Base-by-base conservation (phyloP, 257 asterid genomes). In the Solanum paucissectum region DNA sequence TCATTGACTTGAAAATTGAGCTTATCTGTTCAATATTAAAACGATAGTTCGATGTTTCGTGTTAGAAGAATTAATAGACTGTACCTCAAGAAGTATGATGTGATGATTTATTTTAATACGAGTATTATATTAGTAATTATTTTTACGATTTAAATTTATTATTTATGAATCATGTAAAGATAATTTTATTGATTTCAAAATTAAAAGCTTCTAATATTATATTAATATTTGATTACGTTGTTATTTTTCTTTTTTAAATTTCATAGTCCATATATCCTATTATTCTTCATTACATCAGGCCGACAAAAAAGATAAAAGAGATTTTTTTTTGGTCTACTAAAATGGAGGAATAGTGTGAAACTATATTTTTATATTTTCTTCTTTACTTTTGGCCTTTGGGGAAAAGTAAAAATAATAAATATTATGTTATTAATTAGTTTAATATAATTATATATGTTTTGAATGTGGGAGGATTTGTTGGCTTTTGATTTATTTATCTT, bases 31-130 rank as follows among this genome's bases (percentile, higher is more conserved):
- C 5, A 25, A 27, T 68, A 27, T 68, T 12, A 25, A 12, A 27
- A 12, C 8, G 1, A 12, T 6, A 27, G 0, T 12, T 12, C 0
- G 5, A 27, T 68, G 2, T 27, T 68, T 68, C 2, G 11, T 6
- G 4, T 27, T 68, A 27, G 3, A 1, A 14, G 1, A 4, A 46
- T 46, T 11, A 1, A 14, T 49, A 0, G 7, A 49, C 14, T 2
- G 0, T 3, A 49, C 2, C 0, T 62, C 1, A 7, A 58, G 0
- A 58, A 25, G 5, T n/a, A n/a, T n/a, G 3, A n/a, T n/a, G 14
- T 62, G 0, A 62, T 0, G 0, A 4, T 62, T 1, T 9, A 9
- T 62, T 29, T 29, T 29, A 29, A 29, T 29, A 29, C 29, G 29
- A 29, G 29, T 1, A 29, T 29, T 29, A 29, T 29, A 29, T 29